Percentiles rank a stretch among this genome's conserved stretches.
These are phyloP conservation scores for Hebeloma cylindrosporum DNA, from an alignment of 768 basidiomycete genomes.

Conservation along the genomic window DNA sequence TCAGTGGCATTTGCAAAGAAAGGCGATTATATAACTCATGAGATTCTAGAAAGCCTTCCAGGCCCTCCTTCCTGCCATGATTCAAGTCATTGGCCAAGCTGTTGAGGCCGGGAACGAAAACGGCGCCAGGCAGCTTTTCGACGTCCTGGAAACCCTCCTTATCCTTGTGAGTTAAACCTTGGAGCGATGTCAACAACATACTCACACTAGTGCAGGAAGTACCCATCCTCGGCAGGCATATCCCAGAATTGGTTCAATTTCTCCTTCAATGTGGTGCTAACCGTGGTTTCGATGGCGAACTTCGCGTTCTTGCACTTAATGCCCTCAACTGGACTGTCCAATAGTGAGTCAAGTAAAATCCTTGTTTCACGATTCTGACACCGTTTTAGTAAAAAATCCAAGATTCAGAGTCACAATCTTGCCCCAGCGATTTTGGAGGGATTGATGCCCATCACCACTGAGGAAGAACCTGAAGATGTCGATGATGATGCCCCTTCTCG, in stretches of 20 bases:
- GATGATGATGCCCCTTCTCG: constrained; percentile 92
- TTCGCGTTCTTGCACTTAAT: constrained; percentile 89
- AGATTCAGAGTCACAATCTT: constrained; percentile 83
- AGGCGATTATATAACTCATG: constrained; percentile 1
- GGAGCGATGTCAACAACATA: background rate
- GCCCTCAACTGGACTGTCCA: constrained; percentile 96
- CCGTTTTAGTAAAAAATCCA: constrained; percentile 83
- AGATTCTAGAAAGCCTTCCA: constrained; percentile 77
- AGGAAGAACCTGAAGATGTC: constrained; percentile 90
- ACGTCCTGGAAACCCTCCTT: constrained; percentile 92
- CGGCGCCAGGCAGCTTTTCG: constrained; percentile 86
- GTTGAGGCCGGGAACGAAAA: constrained; percentile 79
- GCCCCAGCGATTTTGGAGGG: constrained; percentile 86
- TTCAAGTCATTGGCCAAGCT: constrained; percentile 82
- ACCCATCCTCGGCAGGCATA: constrained; percentile 87
- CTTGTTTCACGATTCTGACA: background rate
- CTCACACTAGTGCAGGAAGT: constrained; percentile 62
- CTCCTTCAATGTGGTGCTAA: constrained; percentile 84
- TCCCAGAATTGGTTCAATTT: constrained; percentile 85
- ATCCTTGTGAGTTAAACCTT: constrained; percentile 64
- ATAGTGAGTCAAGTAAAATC: constrained; percentile 57
- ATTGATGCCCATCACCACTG: constrained; percentile 91
- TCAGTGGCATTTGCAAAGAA: constrained; percentile 37
- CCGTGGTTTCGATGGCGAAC: constrained; percentile 67
- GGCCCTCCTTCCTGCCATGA: constrained; percentile 80